A percentile compares a stretch with the other conserved stretches of the same genome.
These are phyloP conservation scores for Coleophoma cylindrospora DNA, from an alignment of 2,329 filamentous ascomycete species.

Conservation along the genomic window DNA sequence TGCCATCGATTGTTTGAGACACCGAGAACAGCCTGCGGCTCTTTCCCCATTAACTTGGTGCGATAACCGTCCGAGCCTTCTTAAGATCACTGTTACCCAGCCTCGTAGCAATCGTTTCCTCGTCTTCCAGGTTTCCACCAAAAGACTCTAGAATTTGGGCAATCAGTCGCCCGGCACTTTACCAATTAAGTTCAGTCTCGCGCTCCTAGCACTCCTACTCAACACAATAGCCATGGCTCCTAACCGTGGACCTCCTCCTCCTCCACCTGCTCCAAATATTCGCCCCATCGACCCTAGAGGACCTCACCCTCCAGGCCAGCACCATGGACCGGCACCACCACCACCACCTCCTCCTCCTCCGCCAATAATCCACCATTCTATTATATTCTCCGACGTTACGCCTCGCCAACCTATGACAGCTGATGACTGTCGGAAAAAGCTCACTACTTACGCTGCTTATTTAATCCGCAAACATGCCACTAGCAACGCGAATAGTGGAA, in stretches of 20 bases:
- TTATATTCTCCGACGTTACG: slow-evolving; percentile 16
- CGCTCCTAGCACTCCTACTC: neutral
- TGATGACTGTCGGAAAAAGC: slow-evolving; percentile 15
- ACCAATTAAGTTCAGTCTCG: no score
- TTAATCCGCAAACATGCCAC: slow-evolving; percentile 19
- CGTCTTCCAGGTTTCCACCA: neutral
- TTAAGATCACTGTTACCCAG: slow-evolving; percentile 1
- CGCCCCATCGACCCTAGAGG: neutral
- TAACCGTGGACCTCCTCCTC: slow-evolving; percentile 3
- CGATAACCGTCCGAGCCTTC: neutral
- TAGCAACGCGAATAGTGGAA: slow-evolving; percentile 14
- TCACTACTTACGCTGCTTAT: slow-evolving; percentile 18
- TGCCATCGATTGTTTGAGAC: neutral
- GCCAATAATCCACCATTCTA: slow-evolving; percentile 12
- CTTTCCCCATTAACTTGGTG: neutral
- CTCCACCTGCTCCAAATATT: neutral
- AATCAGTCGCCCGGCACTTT: neutral
- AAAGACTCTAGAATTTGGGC: neutral
- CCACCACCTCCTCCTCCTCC: slow-evolving; percentile 1
- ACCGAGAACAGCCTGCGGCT: neutral
- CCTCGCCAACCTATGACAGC: slow-evolving; percentile 14
- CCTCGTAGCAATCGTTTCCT: slow-evolving; percentile 1
- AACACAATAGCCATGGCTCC: neutral
- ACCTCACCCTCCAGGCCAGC: neutral
- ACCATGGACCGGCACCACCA: neutral